Evolutionary conservation across 2,329 filamentous ascomycete species (phyloP), one percentile per base, ranked within the genome.

Genomic region (Penicillium crustosum): DNA sequence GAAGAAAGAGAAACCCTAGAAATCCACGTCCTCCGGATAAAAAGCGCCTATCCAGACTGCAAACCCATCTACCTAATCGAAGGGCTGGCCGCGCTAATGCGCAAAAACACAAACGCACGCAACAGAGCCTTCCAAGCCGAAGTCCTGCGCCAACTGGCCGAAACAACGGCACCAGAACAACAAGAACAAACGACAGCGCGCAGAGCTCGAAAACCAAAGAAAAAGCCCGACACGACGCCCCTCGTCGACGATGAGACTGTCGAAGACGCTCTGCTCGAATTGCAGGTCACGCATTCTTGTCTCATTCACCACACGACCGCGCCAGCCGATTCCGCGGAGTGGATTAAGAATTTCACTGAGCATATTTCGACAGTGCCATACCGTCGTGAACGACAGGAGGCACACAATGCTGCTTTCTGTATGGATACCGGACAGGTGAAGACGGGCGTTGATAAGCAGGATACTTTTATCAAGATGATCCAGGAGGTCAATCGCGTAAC

Each of bases 341-440:
- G 89, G 87, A 85, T 93, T 31, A 78, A 82, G 31, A 79, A 83
- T 35, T 91, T 93, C 66, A 93, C 90, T 0, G 88, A 92, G 67
- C 88, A 93, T 70, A 86, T 93, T 49, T 89, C 88, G 8, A 89
- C 87, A 1, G 85, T 89, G 23, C 90, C 89, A 0, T 93, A 93
- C 72, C 84, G 85, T 15, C 71, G 68, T 7, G 75, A 80, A 54
- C 71, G 75, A 33, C 76, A 78, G 53, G 79, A 82, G 1, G 69
- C 77, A 2, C 86, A 78, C 17, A 73, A 78, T 64, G 72, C 77
- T 4, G 74, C 83, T 0, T 93, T 93, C 71, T 93, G 89, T 74
- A 92, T 93, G 88, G 89, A 91, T 53, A 79, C 80, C 0, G 90
- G 90, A 0, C 90, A 93, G 73, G 88, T 93, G 42, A 85, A 84